phyloP scores from a whole-genome alignment of 2,329 filamentous ascomycete genomes.

The Pseudocercospora crystallina region DNA sequence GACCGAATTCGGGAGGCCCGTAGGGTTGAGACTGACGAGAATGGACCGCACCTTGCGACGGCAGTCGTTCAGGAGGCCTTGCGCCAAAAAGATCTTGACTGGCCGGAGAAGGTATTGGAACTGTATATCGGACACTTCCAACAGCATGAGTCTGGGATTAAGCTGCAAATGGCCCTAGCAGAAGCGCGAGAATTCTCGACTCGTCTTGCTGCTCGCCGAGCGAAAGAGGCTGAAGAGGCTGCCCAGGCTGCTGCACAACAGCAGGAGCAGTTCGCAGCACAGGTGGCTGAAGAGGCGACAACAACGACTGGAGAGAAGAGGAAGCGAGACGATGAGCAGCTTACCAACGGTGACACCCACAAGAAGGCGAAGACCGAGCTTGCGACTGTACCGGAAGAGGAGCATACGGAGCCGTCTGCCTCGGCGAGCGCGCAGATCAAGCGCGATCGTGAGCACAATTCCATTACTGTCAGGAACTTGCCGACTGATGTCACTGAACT shows the following conservation, averaged over 20 bases:
- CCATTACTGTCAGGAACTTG: constrained; percentile 76
- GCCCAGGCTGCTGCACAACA: constrained; percentile 49
- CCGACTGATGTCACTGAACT: constrained; percentile 68
- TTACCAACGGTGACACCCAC: constrained; percentile 49
- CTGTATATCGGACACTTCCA: constrained; percentile 79
- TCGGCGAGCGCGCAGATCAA: constrained; percentile 51
- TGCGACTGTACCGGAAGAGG: constrained; percentile 30
- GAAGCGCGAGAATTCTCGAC: constrained; percentile 69
- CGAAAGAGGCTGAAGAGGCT: constrained; percentile 66
- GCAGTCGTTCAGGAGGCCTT: constrained; percentile 72
- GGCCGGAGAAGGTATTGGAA: constrained; percentile 73
- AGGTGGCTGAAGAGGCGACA: constrained; percentile 21
- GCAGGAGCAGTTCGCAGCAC: constrained; percentile 33
- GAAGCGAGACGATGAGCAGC: constrained; percentile 65
- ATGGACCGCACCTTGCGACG: constrained; percentile 72
- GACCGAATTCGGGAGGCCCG: constrained; percentile 53
- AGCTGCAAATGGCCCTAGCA: constrained; percentile 71
- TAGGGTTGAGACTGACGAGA: constrained; percentile 52
- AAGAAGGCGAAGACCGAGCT: constrained; percentile 65
- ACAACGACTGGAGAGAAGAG: constrained; percentile 57
- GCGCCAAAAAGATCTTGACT: constrained; percentile 63
- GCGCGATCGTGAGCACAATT: constrained; percentile 87
- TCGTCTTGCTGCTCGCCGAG: constrained; percentile 62
- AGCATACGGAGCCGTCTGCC: constrained; percentile 36
- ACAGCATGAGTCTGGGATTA: constrained; percentile 79